These are phyloP conservation scores for Fusarium circinatum DNA, from an alignment of 2,329 filamentous ascomycete species.

Conservation along the genomic window DNA sequence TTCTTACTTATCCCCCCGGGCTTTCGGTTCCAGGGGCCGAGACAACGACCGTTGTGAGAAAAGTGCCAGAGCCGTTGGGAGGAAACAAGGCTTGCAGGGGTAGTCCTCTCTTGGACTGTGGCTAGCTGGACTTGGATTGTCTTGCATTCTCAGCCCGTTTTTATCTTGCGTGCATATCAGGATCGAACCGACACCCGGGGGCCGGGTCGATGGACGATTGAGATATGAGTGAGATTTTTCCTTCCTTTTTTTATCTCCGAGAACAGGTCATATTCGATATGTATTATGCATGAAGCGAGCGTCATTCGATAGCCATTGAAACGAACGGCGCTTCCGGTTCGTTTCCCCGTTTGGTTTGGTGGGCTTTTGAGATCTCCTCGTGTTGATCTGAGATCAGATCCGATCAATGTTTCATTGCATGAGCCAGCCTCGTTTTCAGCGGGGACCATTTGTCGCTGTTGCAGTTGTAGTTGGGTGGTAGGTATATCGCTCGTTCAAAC, in stretches of 20 bases:
- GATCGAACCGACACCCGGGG: conserved; percentile 10
- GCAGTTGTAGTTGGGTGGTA: not conserved
- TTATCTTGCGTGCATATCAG: conserved; percentile 11
- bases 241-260: not conserved
- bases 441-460: not conserved
- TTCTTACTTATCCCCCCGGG: not conserved
- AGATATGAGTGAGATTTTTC: not conserved
- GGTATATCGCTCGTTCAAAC: not conserved
- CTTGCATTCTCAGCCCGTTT: not conserved
- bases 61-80: conserved; percentile 1
- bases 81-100: conserved; percentile 29
- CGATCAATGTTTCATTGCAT: not conserved
- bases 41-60: not conserved
- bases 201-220: conserved; percentile 15
- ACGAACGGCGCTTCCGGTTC: not conserved
- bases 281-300: not conserved
- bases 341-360: not conserved
- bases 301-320: not conserved
- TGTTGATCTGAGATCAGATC: not conserved
- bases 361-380: not conserved
- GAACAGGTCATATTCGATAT: conserved; percentile 2
- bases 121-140: not conserved
- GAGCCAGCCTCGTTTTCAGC: not conserved
- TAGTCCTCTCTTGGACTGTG: not conserved
- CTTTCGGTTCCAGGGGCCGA: not conserved